A percentile compares a stretch with the other conserved stretches of the same genome.
Evolutionary conservation across 805 yeast genomes (phyloP).

Genomic region (Candida ponderosae): DNA sequence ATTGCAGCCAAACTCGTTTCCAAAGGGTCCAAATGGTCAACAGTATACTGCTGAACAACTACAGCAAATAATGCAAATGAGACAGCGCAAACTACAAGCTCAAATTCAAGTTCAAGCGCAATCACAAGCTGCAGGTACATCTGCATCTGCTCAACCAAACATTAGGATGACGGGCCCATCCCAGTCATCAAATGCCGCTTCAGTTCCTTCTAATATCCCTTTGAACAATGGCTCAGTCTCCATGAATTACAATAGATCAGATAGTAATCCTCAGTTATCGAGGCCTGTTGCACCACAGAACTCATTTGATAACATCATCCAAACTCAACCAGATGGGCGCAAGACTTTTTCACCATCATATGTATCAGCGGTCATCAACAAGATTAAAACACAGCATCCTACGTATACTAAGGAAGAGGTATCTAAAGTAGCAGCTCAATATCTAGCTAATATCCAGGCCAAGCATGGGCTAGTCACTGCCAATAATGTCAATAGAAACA

Average conservation of each 20-base stretch:
- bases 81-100: conserved; percentile 15
- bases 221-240: too few relatives aligned
- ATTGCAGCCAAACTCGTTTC: neutral
- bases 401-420: conserved; percentile 55
- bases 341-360: conserved; percentile 47
- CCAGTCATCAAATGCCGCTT: too few relatives aligned
- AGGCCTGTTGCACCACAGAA: conserved; percentile 2
- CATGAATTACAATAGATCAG: too few relatives aligned
- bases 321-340: conserved; percentile 6
- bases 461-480: conserved; percentile 13
- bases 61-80: conserved; percentile 44
- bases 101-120: conserved; percentile 13
- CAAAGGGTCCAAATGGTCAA: conserved; percentile 37
- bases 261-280: conserved; percentile 11
- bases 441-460: conserved; percentile 46
- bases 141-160: too few relatives aligned
- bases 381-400: conserved; percentile 62
- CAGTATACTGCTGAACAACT: conserved; percentile 55
- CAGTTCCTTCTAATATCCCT: too few relatives aligned
- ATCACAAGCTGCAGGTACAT: conserved; percentile 8
- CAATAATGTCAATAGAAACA: neutral
- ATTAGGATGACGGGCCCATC: too few relatives aligned
- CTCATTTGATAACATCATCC: neutral
- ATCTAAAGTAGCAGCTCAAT: conserved; percentile 56
- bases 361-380: conserved; percentile 55